These are phyloP conservation scores for Corinectria fuckeliana DNA, from an alignment of 2,329 filamentous ascomycete species.

Conservation along the genomic window DNA sequence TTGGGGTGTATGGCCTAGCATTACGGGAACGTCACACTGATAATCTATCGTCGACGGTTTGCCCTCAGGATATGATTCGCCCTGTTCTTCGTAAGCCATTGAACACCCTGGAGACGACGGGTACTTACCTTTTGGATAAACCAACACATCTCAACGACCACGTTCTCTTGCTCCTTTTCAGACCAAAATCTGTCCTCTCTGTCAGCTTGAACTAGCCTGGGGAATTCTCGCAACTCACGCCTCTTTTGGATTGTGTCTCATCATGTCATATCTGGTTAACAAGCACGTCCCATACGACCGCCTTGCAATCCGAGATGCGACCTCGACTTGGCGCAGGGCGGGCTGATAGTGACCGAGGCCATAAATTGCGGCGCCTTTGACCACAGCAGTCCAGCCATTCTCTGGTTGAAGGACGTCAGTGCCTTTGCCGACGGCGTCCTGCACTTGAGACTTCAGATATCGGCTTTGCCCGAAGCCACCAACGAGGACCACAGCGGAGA, in stretches of 20 bases:
- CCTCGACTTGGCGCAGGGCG: slow-evolving; percentile 36
- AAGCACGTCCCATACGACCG: slow-evolving; percentile 47
- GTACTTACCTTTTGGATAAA: slow-evolving; percentile 46
- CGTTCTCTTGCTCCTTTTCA: slow-evolving; percentile 45
- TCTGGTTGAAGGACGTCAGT: slow-evolving; percentile 55
- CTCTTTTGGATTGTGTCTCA: slow-evolving; percentile 45
- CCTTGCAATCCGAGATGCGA: slow-evolving; percentile 46
- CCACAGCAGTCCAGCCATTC: slow-evolving; percentile 57
- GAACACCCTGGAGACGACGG: neutral
- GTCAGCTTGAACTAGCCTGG: slow-evolving; percentile 19
- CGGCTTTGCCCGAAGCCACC: slow-evolving; percentile 56
- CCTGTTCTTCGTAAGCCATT: slow-evolving; percentile 34
- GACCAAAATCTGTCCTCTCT: slow-evolving; percentile 44
- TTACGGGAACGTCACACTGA: slow-evolving; percentile 48
- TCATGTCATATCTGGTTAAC: slow-evolving; percentile 44
- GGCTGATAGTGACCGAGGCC: slow-evolving; percentile 43
- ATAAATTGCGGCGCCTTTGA: slow-evolving; percentile 57
- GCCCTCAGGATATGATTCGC: slow-evolving; percentile 47
- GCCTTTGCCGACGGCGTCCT: slow-evolving; percentile 41
- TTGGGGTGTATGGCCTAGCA: slow-evolving; percentile 43
- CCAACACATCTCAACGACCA: slow-evolving; percentile 49
- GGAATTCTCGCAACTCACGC: slow-evolving; percentile 37
- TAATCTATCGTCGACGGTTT: slow-evolving; percentile 46
- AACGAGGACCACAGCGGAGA: slow-evolving; percentile 53
- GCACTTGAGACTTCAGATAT: slow-evolving; percentile 52